These are phyloP conservation scores for Saccharomyces mikatae DNA, from an alignment of 805 yeast genomes.

Conservation along the genomic window DNA sequence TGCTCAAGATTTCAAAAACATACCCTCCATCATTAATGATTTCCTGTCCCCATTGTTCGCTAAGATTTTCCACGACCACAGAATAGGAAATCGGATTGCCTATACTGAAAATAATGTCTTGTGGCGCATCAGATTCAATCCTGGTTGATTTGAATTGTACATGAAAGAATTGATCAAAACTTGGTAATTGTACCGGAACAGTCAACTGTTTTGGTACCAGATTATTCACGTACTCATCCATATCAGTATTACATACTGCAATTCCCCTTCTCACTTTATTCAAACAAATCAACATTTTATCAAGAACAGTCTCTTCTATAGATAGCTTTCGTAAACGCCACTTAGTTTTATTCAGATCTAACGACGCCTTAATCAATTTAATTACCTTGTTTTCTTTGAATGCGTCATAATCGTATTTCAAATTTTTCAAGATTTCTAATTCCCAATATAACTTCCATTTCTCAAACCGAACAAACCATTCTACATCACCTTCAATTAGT, in stretches of 20 bases:
- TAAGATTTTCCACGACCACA: conserved; percentile 13
- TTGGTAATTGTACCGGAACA: conserved; percentile 26
- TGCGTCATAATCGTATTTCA: conserved; percentile 18
- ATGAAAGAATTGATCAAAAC: conserved; percentile 17
- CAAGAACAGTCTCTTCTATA: conserved; percentile 10
- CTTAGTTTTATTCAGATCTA: conserved; percentile 1
- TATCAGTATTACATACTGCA: conserved; percentile 15
- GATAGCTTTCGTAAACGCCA: background rate
- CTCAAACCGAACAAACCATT: conserved; percentile 18
- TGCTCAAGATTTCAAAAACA: conserved; percentile 41
- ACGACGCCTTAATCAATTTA: conserved; percentile 1
- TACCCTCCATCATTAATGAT: conserved; percentile 17
- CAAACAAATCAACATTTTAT: conserved; percentile 15
- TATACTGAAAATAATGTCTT: conserved; percentile 1
- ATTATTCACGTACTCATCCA: conserved; percentile 19
- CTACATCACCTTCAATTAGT: conserved; percentile 21
- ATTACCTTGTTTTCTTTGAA: conserved; percentile 12
- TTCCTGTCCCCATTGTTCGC: conserved; percentile 13
- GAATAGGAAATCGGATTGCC: conserved; percentile 18
- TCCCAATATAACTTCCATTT: conserved; percentile 24
- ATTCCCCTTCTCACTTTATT: conserved; percentile 13
- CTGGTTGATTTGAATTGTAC: conserved; percentile 10
- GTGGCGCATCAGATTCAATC: background rate
- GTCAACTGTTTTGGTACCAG: conserved; percentile 11
- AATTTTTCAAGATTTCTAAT: conserved; percentile 11